phyloP scores from a whole-genome alignment of 2,329 filamentous ascomycete genomes.

The Camptophora hylomeconis region DNA sequence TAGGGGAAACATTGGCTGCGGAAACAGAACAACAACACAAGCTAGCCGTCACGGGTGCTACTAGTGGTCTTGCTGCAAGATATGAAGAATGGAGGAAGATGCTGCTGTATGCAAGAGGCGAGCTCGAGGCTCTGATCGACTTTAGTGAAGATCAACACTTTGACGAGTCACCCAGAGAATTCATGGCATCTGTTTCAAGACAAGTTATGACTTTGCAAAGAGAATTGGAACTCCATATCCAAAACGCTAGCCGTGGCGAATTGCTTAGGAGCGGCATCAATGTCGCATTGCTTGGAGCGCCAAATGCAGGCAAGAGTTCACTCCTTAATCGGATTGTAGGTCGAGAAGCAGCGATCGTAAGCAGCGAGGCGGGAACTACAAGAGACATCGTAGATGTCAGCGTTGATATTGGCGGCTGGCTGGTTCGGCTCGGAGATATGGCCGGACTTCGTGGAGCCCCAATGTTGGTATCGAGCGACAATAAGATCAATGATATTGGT shows the following conservation, averaged over 20 bases:
- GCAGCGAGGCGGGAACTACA: constrained; percentile 82
- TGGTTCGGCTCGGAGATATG: constrained; percentile 91
- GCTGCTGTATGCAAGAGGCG: constrained; percentile 69
- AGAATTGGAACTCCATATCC: constrained; percentile 56
- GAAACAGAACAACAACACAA: constrained; percentile 88
- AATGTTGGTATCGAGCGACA: not conserved
- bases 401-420: constrained; percentile 76
- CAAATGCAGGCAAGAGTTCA: constrained; percentile 91
- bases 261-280: constrained; percentile 73
- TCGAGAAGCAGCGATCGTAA: constrained; percentile 89
- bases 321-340: constrained; percentile 83
- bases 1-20: constrained; percentile 47
- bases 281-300: constrained; percentile 76
- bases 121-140: constrained; percentile 91
- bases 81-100: constrained; percentile 75
- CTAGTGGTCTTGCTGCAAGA: constrained; percentile 53
- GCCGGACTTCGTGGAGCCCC: constrained; percentile 64
- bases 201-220: constrained; percentile 50
- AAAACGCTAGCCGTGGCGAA: constrained; percentile 70
- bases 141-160: constrained; percentile 97
- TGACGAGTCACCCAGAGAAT: constrained; percentile 64
- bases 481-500: constrained; percentile 39
- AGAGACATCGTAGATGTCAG: constrained; percentile 86
- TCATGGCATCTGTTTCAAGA: constrained; percentile 55
- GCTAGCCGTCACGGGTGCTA: constrained; percentile 67